phyloP scores from a whole-genome alignment of 805 yeast species.

The Candida piceae region DNA sequence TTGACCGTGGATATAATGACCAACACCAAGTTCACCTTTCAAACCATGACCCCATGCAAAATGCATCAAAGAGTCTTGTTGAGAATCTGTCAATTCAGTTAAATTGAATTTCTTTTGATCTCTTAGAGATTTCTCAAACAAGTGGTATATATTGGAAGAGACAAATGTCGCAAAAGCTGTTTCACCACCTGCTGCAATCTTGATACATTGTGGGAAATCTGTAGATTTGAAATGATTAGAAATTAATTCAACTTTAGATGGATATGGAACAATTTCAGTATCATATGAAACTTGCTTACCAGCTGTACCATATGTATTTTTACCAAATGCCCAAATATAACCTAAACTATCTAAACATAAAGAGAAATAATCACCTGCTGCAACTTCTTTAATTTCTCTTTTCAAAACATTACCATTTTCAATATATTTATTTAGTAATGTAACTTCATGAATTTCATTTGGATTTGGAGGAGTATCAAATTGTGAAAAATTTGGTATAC shows the following conservation, averaged over 20 bases:
- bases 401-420: slow-evolving; percentile 23
- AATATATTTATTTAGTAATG: slow-evolving; percentile 47
- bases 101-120: slow-evolving; percentile 10
- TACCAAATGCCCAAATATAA: slow-evolving; percentile 80
- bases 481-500: slow-evolving; percentile 69
- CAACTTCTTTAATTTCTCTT: slow-evolving; percentile 52
- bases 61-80: slow-evolving; percentile 30
- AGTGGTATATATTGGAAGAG: slow-evolving; percentile 31
- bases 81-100: slow-evolving; percentile 17
- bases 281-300: slow-evolving; percentile 64
- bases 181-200: slow-evolving; percentile 67
- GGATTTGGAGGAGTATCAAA: slow-evolving; percentile 49
- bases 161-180: slow-evolving; percentile 49
- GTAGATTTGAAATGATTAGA: slow-evolving; percentile 34
- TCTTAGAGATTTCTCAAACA: slow-evolving; percentile 29
- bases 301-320: slow-evolving; percentile 78
- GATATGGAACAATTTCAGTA: slow-evolving; percentile 66
- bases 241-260: slow-evolving; percentile 46
- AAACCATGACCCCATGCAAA: slow-evolving; percentile 81
- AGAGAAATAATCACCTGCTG: slow-evolving; percentile 72
- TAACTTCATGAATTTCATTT: slow-evolving; percentile 48
- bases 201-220: slow-evolving; percentile 41
- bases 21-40: slow-evolving; percentile 81
- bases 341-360: slow-evolving; percentile 66
- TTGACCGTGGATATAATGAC: slow-evolving; percentile 69